Base-by-base conservation (phyloP, 1,284 basidiomycete genomes). In the Melampsora americana region DNA sequence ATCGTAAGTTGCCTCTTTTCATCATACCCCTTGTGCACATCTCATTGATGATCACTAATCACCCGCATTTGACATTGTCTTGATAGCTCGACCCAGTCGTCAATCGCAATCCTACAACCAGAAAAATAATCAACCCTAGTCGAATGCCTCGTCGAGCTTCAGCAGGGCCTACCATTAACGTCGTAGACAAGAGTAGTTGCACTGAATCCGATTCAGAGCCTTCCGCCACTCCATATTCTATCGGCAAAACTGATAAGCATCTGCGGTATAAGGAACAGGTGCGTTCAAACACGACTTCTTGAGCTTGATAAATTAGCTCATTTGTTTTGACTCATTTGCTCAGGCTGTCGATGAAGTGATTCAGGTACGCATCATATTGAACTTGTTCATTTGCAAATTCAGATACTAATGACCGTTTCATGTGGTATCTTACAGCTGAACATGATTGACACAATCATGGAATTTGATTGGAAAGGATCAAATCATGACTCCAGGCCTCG, bases 281-380 rank as follows among this genome's bases (percentile, higher is more conserved):
- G 14, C 16, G 60, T 61, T 32, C 2, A 26, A 2, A 35, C 35
- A 3, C 9, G 35, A 35, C 35, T 35, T 35, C 35, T 35, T 35
- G 35, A 35, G 5, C 9, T 35, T 35, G 35, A 20, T 14, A 20
- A 53, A 20, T 53, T 14, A 20, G 5, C 50, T 53, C 18, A 26
- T 53, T 4, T 26, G 23, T 53, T 53, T 12, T 53, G 6, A 20
- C 60, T 61, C 18, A 3, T 32, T 61, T 23, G n/a, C 23, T 61
- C 23, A 61, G 60, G 60, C 60, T 61, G 60, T 61, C 28, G 60
- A 61, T 61, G 60, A 61, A 61, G 60, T 61, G 5, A 61, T 61
- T 28, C 60, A 61, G 30, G 60, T 61, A 4, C 18, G 60, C 26
- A 20, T 53, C 20, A 53, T 35, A 53, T 53, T 53, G 18, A 20